Percentiles rank a stretch among this genome's conserved stretches.
Conservation (phyloP, 2,329 filamentous ascomycete species). For the Ceratocystis papillata region DNA sequence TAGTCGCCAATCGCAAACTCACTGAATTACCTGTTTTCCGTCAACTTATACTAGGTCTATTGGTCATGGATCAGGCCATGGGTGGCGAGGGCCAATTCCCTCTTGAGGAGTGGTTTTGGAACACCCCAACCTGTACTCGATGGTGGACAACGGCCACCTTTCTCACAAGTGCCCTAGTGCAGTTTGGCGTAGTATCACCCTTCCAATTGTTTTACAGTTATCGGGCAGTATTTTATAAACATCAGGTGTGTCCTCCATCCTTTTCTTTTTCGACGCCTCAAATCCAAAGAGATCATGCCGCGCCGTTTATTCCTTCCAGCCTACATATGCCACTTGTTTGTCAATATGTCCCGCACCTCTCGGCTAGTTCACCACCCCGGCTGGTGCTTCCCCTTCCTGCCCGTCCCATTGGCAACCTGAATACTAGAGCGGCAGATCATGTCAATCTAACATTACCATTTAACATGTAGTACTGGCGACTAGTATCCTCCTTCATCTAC, state of each 20-base stretch:
- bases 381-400: background rate
- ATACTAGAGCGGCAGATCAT: no score
- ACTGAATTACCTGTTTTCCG: background rate
- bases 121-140: constrained; percentile 91
- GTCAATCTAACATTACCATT: constrained; percentile 15
- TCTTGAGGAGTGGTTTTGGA: constrained; percentile 95
- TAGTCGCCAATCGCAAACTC: no score
- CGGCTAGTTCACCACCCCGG: background rate
- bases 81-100: constrained; percentile 56
- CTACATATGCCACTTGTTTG: no score
- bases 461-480: constrained; percentile 70
- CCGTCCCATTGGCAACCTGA: background rate
- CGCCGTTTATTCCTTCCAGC: no score
- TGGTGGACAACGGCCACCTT: constrained; percentile 96
- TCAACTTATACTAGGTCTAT: background rate
- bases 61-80: constrained; percentile 47
- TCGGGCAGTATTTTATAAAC: constrained; percentile 78
- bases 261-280: background rate
- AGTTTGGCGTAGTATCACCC: constrained; percentile 83
- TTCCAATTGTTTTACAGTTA: constrained; percentile 98
- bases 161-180: constrained; percentile 75
- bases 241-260: constrained; percentile 53
- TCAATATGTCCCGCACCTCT: background rate
- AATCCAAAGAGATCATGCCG: background rate
- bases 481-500: constrained; percentile 94